phyloP scores from a whole-genome alignment of 2,329 filamentous ascomycete genomes.

The Cladophialophora psammophila region DNA sequence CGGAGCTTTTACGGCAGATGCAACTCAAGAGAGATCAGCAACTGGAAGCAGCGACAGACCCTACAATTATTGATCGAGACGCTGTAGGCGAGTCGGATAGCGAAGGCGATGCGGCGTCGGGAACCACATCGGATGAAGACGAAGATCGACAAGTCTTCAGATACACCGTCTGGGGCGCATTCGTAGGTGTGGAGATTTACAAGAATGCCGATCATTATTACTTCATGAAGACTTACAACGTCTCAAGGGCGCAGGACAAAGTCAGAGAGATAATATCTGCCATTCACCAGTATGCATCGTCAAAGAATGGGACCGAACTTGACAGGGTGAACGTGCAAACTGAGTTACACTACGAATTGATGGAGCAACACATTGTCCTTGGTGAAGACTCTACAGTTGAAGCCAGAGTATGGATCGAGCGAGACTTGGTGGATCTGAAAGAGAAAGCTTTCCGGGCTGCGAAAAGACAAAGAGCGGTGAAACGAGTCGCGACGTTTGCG shows the following conservation, averaged over 20 bases:
- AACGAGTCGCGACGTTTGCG: conserved; percentile 20
- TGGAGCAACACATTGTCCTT: conserved; percentile 33
- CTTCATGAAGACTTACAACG: conserved; percentile 25
- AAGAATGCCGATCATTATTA: conserved; percentile 28
- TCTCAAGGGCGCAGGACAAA: conserved; percentile 18
- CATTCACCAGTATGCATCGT: conserved; percentile 9
- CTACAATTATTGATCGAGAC: conserved; percentile 8
- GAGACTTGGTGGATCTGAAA: conserved; percentile 27
- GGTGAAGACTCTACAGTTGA: conserved; percentile 25
- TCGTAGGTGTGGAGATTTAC: conserved; percentile 28
- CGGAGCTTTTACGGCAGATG: conserved; percentile 13
- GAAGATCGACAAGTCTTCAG: conserved; percentile 24
- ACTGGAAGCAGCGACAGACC: conserved; percentile 9
- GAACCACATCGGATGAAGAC: conserved; percentile 6
- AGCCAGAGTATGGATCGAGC: conserved; percentile 34
- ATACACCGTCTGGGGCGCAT: conserved; percentile 29
- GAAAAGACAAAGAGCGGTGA: conserved; percentile 20
- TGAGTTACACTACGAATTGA: conserved; percentile 19
- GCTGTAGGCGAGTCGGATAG: conserved; percentile 15
- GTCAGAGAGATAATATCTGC: conserved; percentile 20
- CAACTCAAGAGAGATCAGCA: conserved; percentile 11
- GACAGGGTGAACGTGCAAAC: conserved; percentile 17
- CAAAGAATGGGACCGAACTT: conserved; percentile 14
- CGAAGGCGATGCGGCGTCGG: conserved; percentile 18
- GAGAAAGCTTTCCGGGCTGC: conserved; percentile 30